phyloP scores from a whole-genome alignment of 1,284 basidiomycete genomes.

The Uromyces viciae-fabae region DNA sequence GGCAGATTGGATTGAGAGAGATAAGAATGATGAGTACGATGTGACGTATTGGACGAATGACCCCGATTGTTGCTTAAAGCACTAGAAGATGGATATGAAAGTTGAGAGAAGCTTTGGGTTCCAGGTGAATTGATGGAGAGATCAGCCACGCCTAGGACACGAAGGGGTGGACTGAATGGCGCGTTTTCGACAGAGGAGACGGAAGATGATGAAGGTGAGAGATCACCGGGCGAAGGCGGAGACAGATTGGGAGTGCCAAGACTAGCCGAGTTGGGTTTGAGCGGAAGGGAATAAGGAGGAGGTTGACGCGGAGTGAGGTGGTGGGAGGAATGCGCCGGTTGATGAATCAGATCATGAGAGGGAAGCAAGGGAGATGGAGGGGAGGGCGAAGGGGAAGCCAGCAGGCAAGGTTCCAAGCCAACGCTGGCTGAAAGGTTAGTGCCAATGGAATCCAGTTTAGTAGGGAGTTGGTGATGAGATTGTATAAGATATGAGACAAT shows the following conservation, averaged over 20 bases:
- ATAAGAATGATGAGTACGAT: not conserved
- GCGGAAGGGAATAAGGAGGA: not conserved
- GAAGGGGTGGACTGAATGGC: slow-evolving; percentile 30
- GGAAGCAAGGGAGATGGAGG: slow-evolving; percentile 58
- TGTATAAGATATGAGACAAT: not conserved
- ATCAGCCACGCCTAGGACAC: slow-evolving; percentile 11
- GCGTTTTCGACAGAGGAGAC: slow-evolving; percentile 18
- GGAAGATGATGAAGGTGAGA: slow-evolving; percentile 30
- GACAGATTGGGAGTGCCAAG: slow-evolving; percentile 22
- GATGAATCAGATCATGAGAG: slow-evolving; percentile 47
- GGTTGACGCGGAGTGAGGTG: not conserved
- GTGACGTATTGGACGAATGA: not conserved
- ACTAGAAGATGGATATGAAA: not conserved
- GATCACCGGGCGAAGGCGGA: slow-evolving; percentile 33
- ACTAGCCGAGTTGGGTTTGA: slow-evolving; percentile 1
- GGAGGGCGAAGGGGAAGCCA: slow-evolving; percentile 5
- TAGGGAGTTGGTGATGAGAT: not conserved
- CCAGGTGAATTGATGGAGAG: slow-evolving; percentile 1
- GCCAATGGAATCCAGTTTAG: slow-evolving; percentile 38
- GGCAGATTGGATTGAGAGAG: not conserved
- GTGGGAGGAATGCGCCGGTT: slow-evolving; percentile 23
- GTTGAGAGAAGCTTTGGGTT: slow-evolving; percentile 4
- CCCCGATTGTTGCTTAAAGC: not conserved
- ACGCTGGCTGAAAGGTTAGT: slow-evolving; percentile 42
- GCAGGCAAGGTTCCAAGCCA: slow-evolving; percentile 33